Evolutionary conservation across 495 filamentous ascomycete genomes (phyloP).

Genomic region (Lophiostoma macrostomum): DNA sequence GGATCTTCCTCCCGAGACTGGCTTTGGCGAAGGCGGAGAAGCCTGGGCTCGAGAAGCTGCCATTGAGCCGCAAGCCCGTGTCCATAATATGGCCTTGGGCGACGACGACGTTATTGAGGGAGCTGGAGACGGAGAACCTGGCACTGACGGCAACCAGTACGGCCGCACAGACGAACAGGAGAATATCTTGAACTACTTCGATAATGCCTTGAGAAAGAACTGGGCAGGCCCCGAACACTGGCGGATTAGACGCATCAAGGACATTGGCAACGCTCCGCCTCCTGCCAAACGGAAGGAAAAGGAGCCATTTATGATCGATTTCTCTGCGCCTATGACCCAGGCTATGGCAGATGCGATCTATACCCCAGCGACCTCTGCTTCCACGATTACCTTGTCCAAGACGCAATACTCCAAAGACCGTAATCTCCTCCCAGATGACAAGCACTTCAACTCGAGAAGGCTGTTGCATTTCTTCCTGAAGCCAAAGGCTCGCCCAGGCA

Average conservation of each 20-base stretch:
- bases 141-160: slow-evolving; percentile 60
- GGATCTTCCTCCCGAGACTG: slow-evolving; percentile 63
- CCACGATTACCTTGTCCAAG: slow-evolving; percentile 79
- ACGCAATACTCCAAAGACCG: slow-evolving; percentile 88
- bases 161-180: slow-evolving; percentile 74
- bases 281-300: slow-evolving; percentile 77
- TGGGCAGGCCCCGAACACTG: slow-evolving; percentile 99
- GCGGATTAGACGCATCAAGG: slow-evolving; percentile 92
- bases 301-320: slow-evolving; percentile 93
- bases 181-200: slow-evolving; percentile 95
- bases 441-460: slow-evolving; percentile 94
- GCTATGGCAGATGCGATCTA: slow-evolving; percentile 76
- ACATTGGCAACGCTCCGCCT: slow-evolving; percentile 61
- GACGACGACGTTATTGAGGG: slow-evolving; percentile 46
- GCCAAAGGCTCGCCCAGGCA: slow-evolving; percentile 78
- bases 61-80: slow-evolving; percentile 58
- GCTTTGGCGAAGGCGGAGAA: slow-evolving; percentile 75
- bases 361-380: slow-evolving; percentile 75
- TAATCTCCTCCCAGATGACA: slow-evolving; percentile 94
- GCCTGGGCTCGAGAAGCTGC: slow-evolving; percentile 68
- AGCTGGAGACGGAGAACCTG: slow-evolving; percentile 54
- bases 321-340: slow-evolving; percentile 66
- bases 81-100: slow-evolving; percentile 47
- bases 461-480: slow-evolving; percentile 90
- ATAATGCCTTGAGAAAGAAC: slow-evolving; percentile 90